Evolutionary conservation across 2,329 filamentous ascomycete genomes (phyloP), one percentile per base, ranked within the genome.

Genomic region (Colletotrichum coccodes): DNA sequence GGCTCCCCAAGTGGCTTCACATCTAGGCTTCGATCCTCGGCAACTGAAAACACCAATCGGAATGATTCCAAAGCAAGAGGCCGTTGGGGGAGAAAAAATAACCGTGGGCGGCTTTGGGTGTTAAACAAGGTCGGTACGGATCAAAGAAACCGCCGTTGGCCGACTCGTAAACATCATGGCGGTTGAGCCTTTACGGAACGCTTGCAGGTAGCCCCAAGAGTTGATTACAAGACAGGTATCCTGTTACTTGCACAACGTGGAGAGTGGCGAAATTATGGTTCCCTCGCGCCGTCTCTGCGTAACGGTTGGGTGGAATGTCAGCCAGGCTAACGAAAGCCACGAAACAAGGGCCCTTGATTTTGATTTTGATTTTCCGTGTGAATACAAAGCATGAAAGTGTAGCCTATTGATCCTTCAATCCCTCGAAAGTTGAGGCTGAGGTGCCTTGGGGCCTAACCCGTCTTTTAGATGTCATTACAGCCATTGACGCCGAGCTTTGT

Each of bases 201-300:
- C 16, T 34, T 23, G 50, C 32, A 14, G 6, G 12, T 16, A 53
- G 32, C n/a, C 16, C 16, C 12, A 53, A 49, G 11, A 53, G 30
- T 21, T 14, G 28, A 18, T 18, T n/a, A 16, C 26, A 23, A 21
- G 36, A 40, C 46, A 21, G 23, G n/a, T 14, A 34, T 53, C 30
- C 30, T 23, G n/a, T 26, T 44, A 28, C 12, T 4, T 47, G n/a
- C 18, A 32, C 16, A 34, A 18, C 32, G n/a, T 46, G 18, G 4
- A 12, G n/a, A 38, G 49, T 38, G 60, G 36, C 52, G 44, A 64
- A 50, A 60, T 64, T 60, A 64, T 52, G 21, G 18, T 58, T 52
- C 14, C n/a, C 32, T 36, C 40, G 40, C n/a, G 34, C 36, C 36
- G 50, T 53, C 60, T 63, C 34, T 36, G 23, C 23, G 50, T 16